A percentile compares a stretch with the other conserved stretches of the same genome.
phyloP scores from a whole-genome alignment of 2,329 filamentous ascomycete species.

The Pseudocercospora pini-densiflorae region DNA sequence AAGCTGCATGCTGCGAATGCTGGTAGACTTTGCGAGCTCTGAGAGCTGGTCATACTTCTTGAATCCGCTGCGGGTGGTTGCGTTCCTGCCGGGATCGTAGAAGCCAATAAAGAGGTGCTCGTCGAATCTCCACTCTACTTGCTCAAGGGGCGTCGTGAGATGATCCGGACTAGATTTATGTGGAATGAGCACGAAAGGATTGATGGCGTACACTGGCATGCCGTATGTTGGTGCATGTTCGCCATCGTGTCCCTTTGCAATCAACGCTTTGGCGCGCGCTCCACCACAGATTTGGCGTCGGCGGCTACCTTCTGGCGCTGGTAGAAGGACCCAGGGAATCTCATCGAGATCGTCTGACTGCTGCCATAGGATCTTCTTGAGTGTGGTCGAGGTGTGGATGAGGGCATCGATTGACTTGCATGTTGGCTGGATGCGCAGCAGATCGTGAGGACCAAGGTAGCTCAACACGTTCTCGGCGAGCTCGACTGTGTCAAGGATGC shows the following conservation, averaged over 20 bases:
- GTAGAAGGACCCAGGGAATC: background rate
- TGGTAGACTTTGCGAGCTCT: background rate
- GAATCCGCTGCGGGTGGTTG: background rate
- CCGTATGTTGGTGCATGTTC: background rate
- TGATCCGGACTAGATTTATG: background rate
- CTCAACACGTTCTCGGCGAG: background rate
- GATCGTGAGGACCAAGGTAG: background rate
- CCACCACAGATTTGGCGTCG: background rate
- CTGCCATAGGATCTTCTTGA: constrained; percentile 1
- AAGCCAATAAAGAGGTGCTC: background rate
- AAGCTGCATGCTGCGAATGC: background rate
- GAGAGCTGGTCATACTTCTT: background rate
- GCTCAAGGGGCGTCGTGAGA: background rate
- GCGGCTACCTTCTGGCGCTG: background rate
- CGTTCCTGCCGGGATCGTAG: background rate
- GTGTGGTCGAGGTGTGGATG: background rate
- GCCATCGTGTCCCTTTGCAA: background rate
- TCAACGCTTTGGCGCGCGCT: background rate
- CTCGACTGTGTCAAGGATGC: constrained; percentile 3
- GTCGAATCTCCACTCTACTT: background rate
- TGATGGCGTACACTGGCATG: background rate
- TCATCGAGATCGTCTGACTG: background rate
- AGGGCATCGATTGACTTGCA: background rate
- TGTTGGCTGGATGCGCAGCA: background rate
- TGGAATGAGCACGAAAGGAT: background rate